Evolutionary conservation across 2,329 filamentous ascomycete genomes (phyloP), one percentile per base, ranked within the genome.

Genomic region (Allantophomopsis cytisporea): DNA sequence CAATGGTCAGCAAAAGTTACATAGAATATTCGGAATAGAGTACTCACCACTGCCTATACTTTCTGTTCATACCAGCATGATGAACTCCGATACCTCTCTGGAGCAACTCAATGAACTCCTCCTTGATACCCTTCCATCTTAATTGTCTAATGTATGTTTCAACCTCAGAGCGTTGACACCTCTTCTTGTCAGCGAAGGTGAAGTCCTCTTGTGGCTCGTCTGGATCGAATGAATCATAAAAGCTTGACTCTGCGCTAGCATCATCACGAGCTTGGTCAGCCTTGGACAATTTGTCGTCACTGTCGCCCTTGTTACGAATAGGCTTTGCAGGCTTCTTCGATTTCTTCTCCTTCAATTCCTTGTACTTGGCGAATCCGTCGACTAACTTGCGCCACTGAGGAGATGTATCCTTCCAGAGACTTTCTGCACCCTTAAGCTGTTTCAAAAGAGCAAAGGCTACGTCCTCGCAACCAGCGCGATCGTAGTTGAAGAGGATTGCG

Each of bases 21-120:
- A 21, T 16, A 13, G 13, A 23, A 47, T 4, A 48, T 30, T 8
- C 39, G 2, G 51, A 13, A 16, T 8, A 34, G 32, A 15, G 11
- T 34, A 63, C 60, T 62, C 59, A 65, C 60, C 68, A 65, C 54
- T 86, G 81, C 31, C 83, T 73, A 52, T 88, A 88, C 45, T 74
- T 73, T 37, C 80, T 68, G 52, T 87, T 88, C 76, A 88, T 76
- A 59, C 83, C 83, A 14, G 82, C 72, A 52, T 89, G 84, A 59
- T 89, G 83, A 6, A 88, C 73, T 23, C 80, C 84, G 14, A 89
- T 64, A 15, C 84, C 83, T 40, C 83, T 65, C 42, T 63, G 63
- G 1, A 89, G 62, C 2, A 75, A 74, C 8, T 69, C 60, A 15
- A 84, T 65, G 7, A 87, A 54, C 45, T 65, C 64, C 10, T 64